Base-by-base conservation (phyloP, 164 flowering plant species). In the grape (Vitis vinifera) region DNA sequence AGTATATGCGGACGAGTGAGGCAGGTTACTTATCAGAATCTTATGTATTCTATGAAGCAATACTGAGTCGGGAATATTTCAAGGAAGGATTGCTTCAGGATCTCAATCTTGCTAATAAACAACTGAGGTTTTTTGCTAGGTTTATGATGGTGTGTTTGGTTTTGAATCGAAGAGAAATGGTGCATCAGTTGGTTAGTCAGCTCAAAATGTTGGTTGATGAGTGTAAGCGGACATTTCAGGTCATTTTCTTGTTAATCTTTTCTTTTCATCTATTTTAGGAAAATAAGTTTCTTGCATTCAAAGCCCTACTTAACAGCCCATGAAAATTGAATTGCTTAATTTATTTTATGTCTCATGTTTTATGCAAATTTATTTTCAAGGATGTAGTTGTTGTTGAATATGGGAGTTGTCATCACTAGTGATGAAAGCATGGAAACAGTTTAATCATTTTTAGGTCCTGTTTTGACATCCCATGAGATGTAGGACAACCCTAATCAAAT, bases 1-100 rank as follows among this genome's bases (percentile, higher is more conserved):
- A 92, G 75, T 94, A 91, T 67, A 81, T 91, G 82, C 78, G 92
- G 73, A 91, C 97, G 0, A 88, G 99, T 62, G 93, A 94, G 56
- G 88, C 88, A 37, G 85, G 78, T 71, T 92, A 85, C 72, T 76
- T 94, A 69, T 86, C 91, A 0, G 98, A 94, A 76, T 82, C 96
- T 0, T 91, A 86, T 70, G 77, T 88, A 23, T 94, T 92, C 77
- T 94, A 94, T 51, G 97, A 94, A 61, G 98, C 98, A 2, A 87
- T 95, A 55, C 68, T 91, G 74, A 85, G 78, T 16, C 69, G 99
- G 69, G 99, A 91, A 74, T 92, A 95, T 75, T 95, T 90, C 76
- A 90, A 82, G 80, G 97, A 91, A 15, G 92, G 93, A 16, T 55
- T 85, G 75, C 76, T 75, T 60, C 91, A 87, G 72, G 91, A 91